phyloP scores from a whole-genome alignment of 805 yeast species.

The Starmera dryadoides region DNA sequence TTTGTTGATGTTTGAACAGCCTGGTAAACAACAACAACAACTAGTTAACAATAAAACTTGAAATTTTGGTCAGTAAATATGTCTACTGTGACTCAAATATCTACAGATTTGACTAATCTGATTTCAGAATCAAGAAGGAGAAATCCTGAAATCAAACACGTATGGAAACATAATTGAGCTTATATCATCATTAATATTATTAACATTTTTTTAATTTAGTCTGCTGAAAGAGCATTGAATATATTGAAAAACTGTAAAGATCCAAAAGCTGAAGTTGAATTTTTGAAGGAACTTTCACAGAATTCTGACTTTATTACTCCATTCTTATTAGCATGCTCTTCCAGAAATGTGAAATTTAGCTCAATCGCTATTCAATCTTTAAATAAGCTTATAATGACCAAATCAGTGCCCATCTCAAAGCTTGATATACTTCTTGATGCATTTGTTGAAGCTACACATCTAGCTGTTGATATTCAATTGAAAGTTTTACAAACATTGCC shows the following conservation, averaged over 20 bases:
- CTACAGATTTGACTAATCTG: constrained; percentile 51
- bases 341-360: constrained; percentile 68
- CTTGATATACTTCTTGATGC: constrained; percentile 56
- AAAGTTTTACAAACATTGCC: constrained; percentile 83
- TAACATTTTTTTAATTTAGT: constrained; percentile 11
- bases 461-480: constrained; percentile 78
- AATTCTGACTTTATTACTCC: constrained; percentile 58
- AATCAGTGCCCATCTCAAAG: constrained; percentile 46
- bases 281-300: constrained; percentile 29
- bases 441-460: constrained; percentile 62
- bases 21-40: neutral
- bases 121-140: constrained; percentile 67
- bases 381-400: constrained; percentile 48
- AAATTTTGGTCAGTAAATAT: constrained; percentile 15
- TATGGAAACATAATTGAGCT: constrained; percentile 19
- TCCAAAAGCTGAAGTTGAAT: constrained; percentile 20
- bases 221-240: constrained; percentile 43
- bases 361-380: constrained; percentile 67
- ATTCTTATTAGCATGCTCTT: constrained; percentile 61
- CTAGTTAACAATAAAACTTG: too few species aligned
- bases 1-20: neutral
- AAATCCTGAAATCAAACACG: constrained; percentile 58
- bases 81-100: constrained; percentile 42
- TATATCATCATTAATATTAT: neutral
- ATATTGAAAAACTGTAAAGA: constrained; percentile 30